A percentile compares a stretch with the other conserved stretches of the same genome.
These are phyloP conservation scores for Reticulascus tulasneorum DNA, from an alignment of 2,329 filamentous ascomycete genomes.

Conservation along the genomic window DNA sequence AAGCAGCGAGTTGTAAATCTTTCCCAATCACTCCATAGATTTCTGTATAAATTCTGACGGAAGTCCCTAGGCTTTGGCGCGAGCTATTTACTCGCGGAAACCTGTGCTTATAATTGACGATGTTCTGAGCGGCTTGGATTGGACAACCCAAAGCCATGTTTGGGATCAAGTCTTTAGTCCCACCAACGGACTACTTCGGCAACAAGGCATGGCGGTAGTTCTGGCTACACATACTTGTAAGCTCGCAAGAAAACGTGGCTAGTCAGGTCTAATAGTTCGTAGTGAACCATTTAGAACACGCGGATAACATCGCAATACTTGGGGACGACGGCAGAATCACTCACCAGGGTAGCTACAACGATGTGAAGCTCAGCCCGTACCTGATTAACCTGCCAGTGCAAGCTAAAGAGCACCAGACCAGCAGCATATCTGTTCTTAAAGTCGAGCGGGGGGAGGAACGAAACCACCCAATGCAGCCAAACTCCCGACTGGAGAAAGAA, in stretches of 20 bases:
- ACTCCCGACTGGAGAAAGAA: background rate
- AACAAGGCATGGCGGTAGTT: slow-evolving; percentile 23
- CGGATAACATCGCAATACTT: slow-evolving; percentile 3
- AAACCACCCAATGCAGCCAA: background rate
- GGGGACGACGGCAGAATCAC: slow-evolving; percentile 2
- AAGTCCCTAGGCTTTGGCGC: slow-evolving; percentile 23
- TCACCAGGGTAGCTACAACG: background rate
- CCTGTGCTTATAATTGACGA: slow-evolving; percentile 33
- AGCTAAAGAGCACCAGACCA: background rate
- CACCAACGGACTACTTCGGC: slow-evolving; percentile 27
- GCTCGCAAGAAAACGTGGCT: background rate
- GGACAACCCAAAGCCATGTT: slow-evolving; percentile 35
- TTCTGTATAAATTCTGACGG: background rate
- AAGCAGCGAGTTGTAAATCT: slow-evolving; percentile 27
- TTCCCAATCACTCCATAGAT: background rate
- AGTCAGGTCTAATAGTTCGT: background rate
- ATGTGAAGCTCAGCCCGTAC: background rate
- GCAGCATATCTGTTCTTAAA: too few species aligned
- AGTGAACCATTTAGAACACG: slow-evolving; percentile 2
- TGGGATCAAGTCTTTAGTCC: slow-evolving; percentile 33
- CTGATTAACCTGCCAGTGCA: slow-evolving; percentile 2
- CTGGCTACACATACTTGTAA: slow-evolving; percentile 30
- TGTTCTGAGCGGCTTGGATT: slow-evolving; percentile 35
- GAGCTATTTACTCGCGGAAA: slow-evolving; percentile 27
- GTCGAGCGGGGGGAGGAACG: too few species aligned